Conservation (phyloP, 805 yeast genomes). For the Ogataea saltuana region DNA sequence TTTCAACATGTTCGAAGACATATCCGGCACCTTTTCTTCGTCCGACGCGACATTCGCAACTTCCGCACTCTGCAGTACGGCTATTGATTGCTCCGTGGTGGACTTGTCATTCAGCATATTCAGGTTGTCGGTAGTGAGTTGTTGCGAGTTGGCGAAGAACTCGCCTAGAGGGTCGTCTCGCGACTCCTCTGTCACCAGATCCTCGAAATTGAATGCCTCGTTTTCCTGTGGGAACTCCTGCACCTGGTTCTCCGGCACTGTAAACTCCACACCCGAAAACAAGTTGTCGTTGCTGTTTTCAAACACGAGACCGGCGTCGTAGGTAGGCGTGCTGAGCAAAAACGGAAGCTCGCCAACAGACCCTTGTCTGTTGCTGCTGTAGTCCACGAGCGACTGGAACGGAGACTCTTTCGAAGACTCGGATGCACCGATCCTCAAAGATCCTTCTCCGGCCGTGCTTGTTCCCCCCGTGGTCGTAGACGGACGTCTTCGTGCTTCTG, state of each 20-base stretch:
- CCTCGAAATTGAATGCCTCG: not conserved
- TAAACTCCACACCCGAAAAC: conserved; percentile 19
- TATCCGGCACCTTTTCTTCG: conserved; percentile 62
- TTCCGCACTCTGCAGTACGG: conserved; percentile 22
- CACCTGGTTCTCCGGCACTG: conserved; percentile 5
- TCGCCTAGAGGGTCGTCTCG: conserved; percentile 25
- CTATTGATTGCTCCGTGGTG: conserved; percentile 8
- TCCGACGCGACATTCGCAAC: conserved; percentile 16
- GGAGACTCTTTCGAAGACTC: conserved; percentile 21
- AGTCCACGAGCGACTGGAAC: conserved; percentile 23
- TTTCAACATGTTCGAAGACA: conserved; percentile 56
- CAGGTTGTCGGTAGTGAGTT: conserved; percentile 24
- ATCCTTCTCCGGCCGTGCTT: conserved; percentile 1
- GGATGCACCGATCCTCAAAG: conserved; percentile 1
- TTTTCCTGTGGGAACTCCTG: not conserved
- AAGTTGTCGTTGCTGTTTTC: conserved; percentile 18
- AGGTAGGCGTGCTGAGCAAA: conserved; percentile 47
- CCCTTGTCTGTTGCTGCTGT: conserved; percentile 13
- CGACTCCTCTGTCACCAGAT: conserved; percentile 9
- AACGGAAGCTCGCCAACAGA: conserved; percentile 43
- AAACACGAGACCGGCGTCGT: conserved; percentile 58
- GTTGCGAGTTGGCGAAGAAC: conserved; percentile 13
- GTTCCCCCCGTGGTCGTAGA: conserved; percentile 14
- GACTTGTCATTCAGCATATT: conserved; percentile 20
- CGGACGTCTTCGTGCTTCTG: conserved; percentile 37